Conservation (phyloP, 2,329 filamentous ascomycete species). For the Aspergillus piperis region DNA sequence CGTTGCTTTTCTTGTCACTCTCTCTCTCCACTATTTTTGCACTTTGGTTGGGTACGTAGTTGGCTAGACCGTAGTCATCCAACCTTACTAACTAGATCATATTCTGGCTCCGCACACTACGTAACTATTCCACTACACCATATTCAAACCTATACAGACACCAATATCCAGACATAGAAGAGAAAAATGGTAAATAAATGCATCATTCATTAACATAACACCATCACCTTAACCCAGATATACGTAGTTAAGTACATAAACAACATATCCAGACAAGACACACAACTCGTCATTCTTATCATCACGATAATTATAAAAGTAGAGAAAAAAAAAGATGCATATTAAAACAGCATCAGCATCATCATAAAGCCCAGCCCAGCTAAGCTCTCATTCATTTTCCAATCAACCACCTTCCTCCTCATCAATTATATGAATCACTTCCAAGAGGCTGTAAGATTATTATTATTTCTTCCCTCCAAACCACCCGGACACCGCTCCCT, state of each 20-base stretch:
- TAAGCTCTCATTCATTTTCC: not conserved
- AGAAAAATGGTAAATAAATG: not conserved
- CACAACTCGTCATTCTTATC: too few species aligned
- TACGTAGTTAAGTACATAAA: too few species aligned
- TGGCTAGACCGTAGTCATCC: not conserved
- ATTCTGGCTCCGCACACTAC: too few species aligned
- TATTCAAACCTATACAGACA: not conserved
- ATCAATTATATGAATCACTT: not conserved
- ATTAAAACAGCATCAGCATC: not conserved
- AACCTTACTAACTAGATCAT: too few species aligned
- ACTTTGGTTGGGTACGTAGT: too few species aligned
- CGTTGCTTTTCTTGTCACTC: not conserved
- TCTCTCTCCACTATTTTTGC: not conserved
- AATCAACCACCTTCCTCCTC: not conserved
- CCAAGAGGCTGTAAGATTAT: too few species aligned
- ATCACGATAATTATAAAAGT: not conserved
- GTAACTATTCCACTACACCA: too few species aligned
- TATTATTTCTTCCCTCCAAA: slow-evolving; percentile 58
- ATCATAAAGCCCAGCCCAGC: not conserved
- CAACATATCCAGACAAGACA: too few species aligned
- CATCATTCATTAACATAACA: not conserved
- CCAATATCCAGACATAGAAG: not conserved
- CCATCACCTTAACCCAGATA: too few species aligned
- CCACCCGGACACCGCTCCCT: slow-evolving; percentile 81
- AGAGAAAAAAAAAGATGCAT: not conserved